Evolutionary conservation across 2,329 filamentous ascomycete species (phyloP).

Genomic region (Colletotrichum filicis): DNA sequence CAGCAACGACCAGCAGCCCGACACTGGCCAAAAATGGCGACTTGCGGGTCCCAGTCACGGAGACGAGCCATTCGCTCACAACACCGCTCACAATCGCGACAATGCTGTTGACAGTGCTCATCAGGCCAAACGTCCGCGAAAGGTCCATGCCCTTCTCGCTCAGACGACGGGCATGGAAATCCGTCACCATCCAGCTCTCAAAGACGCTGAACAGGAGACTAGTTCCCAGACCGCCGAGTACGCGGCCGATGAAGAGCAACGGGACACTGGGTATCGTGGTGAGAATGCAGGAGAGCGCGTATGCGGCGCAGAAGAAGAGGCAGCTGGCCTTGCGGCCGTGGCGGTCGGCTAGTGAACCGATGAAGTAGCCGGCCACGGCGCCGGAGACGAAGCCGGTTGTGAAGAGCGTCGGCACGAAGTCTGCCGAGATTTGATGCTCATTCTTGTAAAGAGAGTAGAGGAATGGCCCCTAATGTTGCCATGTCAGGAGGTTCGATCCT

Average conservation of each 20-base stretch:
- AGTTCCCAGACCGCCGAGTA: slow-evolving; percentile 65
- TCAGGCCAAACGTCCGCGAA: slow-evolving; percentile 60
- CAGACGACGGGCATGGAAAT: slow-evolving; percentile 58
- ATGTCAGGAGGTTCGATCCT: neutral
- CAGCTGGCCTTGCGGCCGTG: slow-evolving; percentile 63
- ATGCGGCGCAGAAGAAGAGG: slow-evolving; percentile 64
- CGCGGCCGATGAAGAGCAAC: slow-evolving; percentile 62
- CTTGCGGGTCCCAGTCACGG: slow-evolving; percentile 56
- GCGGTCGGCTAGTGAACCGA: slow-evolving; percentile 60
- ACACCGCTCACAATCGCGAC: slow-evolving; percentile 65
- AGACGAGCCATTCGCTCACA: slow-evolving; percentile 61
- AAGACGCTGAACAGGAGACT: slow-evolving; percentile 69
- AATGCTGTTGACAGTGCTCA: slow-evolving; percentile 64
- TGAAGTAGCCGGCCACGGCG: slow-evolving; percentile 55
- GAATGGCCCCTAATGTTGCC: slow-evolving; percentile 43
- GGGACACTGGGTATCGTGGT: slow-evolving; percentile 44
- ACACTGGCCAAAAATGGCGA: slow-evolving; percentile 58
- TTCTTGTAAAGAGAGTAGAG: slow-evolving; percentile 50
- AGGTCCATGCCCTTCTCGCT: slow-evolving; percentile 54
- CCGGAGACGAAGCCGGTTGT: slow-evolving; percentile 57
- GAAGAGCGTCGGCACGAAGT: slow-evolving; percentile 51
- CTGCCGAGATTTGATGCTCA: slow-evolving; percentile 42
- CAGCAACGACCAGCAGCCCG: slow-evolving; percentile 52
- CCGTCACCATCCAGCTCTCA: slow-evolving; percentile 71
- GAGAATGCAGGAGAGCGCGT: slow-evolving; percentile 61